Evolutionary conservation across 202 grass and related monocot species (phyloP).

Genomic region (Hordeum pubiflorum): DNA sequence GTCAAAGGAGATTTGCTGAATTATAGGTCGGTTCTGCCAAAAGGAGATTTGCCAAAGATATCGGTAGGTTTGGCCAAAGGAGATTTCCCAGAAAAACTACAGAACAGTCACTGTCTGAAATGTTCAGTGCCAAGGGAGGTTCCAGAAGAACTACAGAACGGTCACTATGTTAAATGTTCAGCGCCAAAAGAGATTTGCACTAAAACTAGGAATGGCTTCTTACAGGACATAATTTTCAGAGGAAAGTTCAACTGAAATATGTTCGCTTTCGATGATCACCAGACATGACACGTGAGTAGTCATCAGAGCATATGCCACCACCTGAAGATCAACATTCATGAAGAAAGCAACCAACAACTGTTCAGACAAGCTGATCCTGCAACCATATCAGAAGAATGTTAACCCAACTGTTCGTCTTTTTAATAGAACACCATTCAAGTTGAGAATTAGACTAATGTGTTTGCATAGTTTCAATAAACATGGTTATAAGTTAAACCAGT

Average conservation of each 20-base stretch:
- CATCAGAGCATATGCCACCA: slow-evolving; percentile 18
- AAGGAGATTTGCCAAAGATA: slow-evolving; percentile 29
- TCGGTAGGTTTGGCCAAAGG: slow-evolving; percentile 39
- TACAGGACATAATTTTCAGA: slow-evolving; percentile 35
- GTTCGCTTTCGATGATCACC: slow-evolving; percentile 5
- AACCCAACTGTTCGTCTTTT: slow-evolving; percentile 15
- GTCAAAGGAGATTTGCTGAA: background rate
- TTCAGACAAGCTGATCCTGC: slow-evolving; percentile 29
- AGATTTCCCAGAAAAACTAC: slow-evolving; percentile 22
- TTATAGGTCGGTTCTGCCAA: too few relatives aligned
- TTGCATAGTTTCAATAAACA: slow-evolving; percentile 3
- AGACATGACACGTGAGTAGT: background rate
- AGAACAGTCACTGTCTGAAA: too few relatives aligned
- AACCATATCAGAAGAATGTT: slow-evolving; percentile 17
- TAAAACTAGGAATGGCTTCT: slow-evolving; percentile 40
- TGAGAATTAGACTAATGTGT: background rate
- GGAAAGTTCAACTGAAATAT: slow-evolving; percentile 22
- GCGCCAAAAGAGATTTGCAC: slow-evolving; percentile 92
- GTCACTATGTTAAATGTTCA: background rate
- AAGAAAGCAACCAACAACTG: slow-evolving; percentile 23
- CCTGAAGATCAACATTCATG: background rate
- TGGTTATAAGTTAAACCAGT: background rate
- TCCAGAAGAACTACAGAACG: slow-evolving; percentile 16
- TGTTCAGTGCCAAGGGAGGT: too few relatives aligned
- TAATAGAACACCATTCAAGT: slow-evolving; percentile 9